phyloP scores from a whole-genome alignment of 768 basidiomycete species.

The Epithele typhae region DNA sequence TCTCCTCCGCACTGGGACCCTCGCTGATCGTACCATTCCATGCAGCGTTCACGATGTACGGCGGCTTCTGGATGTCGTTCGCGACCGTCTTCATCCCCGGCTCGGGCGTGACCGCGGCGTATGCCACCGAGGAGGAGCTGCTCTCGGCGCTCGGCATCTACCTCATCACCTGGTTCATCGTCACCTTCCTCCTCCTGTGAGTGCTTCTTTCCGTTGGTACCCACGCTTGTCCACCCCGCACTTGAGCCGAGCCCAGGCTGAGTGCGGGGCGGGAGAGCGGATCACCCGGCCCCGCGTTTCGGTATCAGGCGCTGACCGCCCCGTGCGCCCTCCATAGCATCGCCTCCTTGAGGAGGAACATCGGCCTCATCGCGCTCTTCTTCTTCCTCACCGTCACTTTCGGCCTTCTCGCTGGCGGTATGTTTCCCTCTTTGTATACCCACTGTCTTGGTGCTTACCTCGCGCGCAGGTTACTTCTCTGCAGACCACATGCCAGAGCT shows the following conservation, averaged over 20 bases:
- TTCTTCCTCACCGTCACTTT: slow-evolving; percentile 52
- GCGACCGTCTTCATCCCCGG: slow-evolving; percentile 69
- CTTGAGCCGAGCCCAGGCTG: neutral
- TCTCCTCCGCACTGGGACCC: too few relatives aligned
- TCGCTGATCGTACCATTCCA: too few relatives aligned
- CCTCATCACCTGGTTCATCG: slow-evolving; percentile 67
- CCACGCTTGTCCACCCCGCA: neutral
- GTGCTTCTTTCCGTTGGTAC: slow-evolving; percentile 19
- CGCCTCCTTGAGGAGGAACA: slow-evolving; percentile 45
- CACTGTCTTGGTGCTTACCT: neutral
- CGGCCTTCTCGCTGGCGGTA: slow-evolving; percentile 38
- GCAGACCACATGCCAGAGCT: slow-evolving; percentile 12
- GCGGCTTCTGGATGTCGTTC: slow-evolving; percentile 87
- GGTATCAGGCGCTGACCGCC: neutral
- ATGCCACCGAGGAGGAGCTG: slow-evolving; percentile 36
- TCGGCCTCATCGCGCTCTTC: slow-evolving; percentile 47
- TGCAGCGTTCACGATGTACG: slow-evolving; percentile 78
- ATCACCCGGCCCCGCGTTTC: neutral
- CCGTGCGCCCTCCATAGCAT: slow-evolving; percentile 38
- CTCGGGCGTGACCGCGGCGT: slow-evolving; percentile 57
- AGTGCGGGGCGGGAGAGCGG: neutral
- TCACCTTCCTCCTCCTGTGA: slow-evolving; percentile 68
- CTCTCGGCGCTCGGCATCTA: slow-evolving; percentile 67
- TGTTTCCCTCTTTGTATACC: slow-evolving; percentile 19
- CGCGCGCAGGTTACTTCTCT: slow-evolving; percentile 16